Conservation (phyloP, 2,329 filamentous ascomycete species). For the Penicillium sp. region DNA sequence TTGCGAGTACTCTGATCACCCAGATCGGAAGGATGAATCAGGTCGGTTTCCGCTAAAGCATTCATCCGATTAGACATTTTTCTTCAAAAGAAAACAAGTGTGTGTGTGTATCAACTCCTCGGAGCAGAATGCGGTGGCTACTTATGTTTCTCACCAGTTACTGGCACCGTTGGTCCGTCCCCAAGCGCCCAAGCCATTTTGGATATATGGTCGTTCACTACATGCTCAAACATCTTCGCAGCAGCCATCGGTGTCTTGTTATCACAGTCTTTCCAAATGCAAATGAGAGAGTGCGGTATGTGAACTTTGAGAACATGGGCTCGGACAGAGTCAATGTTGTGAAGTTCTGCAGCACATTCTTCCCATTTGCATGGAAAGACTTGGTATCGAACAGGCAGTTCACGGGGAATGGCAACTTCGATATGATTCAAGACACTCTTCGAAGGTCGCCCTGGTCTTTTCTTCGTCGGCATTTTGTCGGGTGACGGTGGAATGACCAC, state of each 20-base stretch:
- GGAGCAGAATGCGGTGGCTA: neutral
- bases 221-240: conserved; percentile 51
- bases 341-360: conserved; percentile 57
- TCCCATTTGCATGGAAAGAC: conserved; percentile 61
- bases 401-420: conserved; percentile 21
- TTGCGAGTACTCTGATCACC: conserved; percentile 14
- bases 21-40: neutral
- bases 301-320: conserved; percentile 61
- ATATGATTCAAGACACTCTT: conserved; percentile 16
- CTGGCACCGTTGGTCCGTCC: conserved; percentile 57
- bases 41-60: conserved; percentile 10
- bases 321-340: conserved; percentile 60
- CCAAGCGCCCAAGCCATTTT: conserved; percentile 57
- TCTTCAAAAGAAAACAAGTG: conserved; percentile 5
- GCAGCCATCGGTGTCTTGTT: conserved; percentile 23
- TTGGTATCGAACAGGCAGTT: conserved; percentile 24
- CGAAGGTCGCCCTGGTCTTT: conserved; percentile 20
- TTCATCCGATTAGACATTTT: conserved; percentile 16
- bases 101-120: conserved; percentile 24
- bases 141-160: conserved; percentile 54
- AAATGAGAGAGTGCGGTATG: conserved; percentile 31
- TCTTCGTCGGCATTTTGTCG: conserved; percentile 12
- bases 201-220: conserved; percentile 53
- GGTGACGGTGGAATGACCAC: conserved; percentile 18
- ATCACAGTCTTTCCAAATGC: conserved; percentile 28